Percentiles rank a stretch among this genome's conserved stretches.
Evolutionary conservation across 345 rosid species (phyloP).

Genomic region (Ceriops decandra): DNA sequence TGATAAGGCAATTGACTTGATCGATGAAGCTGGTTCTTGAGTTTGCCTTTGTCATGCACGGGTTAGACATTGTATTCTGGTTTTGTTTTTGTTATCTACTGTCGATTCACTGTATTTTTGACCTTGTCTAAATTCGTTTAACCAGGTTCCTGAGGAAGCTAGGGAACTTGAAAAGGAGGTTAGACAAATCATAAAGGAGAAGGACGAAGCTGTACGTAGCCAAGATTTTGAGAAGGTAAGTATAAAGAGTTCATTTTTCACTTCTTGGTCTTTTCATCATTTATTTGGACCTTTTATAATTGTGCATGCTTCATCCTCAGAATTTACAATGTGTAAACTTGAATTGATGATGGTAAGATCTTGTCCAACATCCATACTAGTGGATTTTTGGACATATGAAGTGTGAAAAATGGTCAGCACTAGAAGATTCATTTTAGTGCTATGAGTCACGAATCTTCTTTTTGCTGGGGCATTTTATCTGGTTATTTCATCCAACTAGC

Average conservation of each 20-base stretch:
- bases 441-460: not conserved
- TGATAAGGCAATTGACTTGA: conserved; percentile 96
- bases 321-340: not conserved
- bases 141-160: conserved; percentile 96
- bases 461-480: not conserved
- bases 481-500: not conserved
- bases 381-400: too few species aligned
- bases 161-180: conserved; percentile 95
- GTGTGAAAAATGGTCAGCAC: not conserved
- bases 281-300: not conserved
- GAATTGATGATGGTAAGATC: too few species aligned
- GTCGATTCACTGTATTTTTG: not conserved
- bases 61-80: conserved; percentile 37
- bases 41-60: conserved; percentile 94
- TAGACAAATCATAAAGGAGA: conserved; percentile 87
- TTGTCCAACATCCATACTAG: too few species aligned
- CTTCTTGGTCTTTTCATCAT: not conserved
- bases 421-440: not conserved
- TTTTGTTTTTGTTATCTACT: not conserved
- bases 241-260: not conserved
- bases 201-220: conserved; percentile 89
- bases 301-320: not conserved
- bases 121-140: not conserved
- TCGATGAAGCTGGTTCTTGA: conserved; percentile 99
- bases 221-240: conserved; percentile 95